Evolutionary conservation across 805 yeast genomes (phyloP).

Genomic region (Vanderwaltozyma verrucispora): DNA sequence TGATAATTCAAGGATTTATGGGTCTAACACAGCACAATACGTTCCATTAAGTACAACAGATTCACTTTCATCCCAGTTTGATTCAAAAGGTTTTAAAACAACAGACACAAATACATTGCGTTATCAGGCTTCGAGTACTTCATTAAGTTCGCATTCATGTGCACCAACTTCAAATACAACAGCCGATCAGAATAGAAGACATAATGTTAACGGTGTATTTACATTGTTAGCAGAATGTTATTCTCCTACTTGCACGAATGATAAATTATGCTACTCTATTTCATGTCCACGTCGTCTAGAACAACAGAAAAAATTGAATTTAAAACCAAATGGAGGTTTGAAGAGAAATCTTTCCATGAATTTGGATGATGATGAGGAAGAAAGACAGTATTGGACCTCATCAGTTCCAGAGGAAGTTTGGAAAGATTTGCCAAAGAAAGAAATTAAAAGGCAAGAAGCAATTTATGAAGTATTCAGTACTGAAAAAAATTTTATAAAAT

Average conservation of each 20-base stretch:
- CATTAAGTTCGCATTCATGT: slow-evolving; percentile 3
- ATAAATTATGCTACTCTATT: slow-evolving; percentile 80
- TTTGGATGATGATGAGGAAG: slow-evolving; percentile 40
- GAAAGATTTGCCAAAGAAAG: slow-evolving; percentile 70
- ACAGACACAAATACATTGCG: slow-evolving; percentile 1
- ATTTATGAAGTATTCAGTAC: slow-evolving; percentile 90
- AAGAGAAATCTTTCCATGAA: slow-evolving; percentile 44
- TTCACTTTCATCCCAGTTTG: slow-evolving; percentile 19
- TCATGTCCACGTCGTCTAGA: slow-evolving; percentile 94
- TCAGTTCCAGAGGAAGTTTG: slow-evolving; percentile 75
- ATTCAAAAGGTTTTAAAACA: slow-evolving; percentile 6
- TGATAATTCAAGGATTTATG: slow-evolving; percentile 28
- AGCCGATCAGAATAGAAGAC: neutral
- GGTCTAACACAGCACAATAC: slow-evolving; percentile 12
- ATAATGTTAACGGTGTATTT: slow-evolving; percentile 70
- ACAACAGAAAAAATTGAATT: slow-evolving; percentile 85
- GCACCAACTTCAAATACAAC: neutral
- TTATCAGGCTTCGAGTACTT: slow-evolving; percentile 10
- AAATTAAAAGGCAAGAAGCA: slow-evolving; percentile 87
- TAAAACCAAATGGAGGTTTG: slow-evolving; percentile 81
- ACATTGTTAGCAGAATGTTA: slow-evolving; percentile 90
- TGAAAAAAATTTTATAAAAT: slow-evolving; percentile 91
- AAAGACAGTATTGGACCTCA: slow-evolving; percentile 85
- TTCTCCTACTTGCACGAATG: slow-evolving; percentile 92
- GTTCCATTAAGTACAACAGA: slow-evolving; percentile 20